Evolutionary conservation across 108 stramenopile species (phyloP).

Genomic region (Schizochytrium sp.): DNA sequence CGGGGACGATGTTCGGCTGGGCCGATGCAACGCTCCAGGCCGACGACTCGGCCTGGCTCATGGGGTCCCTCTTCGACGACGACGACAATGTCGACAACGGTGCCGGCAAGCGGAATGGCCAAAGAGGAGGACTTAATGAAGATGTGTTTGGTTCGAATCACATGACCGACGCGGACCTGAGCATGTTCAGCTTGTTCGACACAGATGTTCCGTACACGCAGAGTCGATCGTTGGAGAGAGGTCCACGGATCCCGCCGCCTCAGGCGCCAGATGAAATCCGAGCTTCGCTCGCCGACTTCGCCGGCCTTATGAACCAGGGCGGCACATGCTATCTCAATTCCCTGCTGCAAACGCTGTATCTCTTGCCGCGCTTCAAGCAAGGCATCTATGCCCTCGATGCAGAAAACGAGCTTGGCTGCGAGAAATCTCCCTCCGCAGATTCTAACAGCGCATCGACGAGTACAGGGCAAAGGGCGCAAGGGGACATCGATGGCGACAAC

Average conservation of each 20-base stretch:
- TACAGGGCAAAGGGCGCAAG: background rate
- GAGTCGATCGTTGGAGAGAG: background rate
- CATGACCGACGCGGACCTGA: no score
- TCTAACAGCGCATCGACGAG: no score
- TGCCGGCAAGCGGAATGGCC: no score
- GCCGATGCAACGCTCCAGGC: no score
- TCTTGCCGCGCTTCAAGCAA: background rate
- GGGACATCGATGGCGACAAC: background rate
- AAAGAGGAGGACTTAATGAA: no score
- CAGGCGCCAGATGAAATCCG: background rate
- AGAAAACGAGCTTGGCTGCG: background rate
- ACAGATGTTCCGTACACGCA: no score
- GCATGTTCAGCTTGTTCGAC: no score
- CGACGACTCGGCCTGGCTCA: no score
- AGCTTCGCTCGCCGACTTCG: background rate
- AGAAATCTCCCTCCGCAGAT: background rate
- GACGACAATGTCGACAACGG: no score
- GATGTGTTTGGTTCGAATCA: no score
- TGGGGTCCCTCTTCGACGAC: no score
- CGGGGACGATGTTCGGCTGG: no score
- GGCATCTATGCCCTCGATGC: background rate
- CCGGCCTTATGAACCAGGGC: constrained; percentile 18
- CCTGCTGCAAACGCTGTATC: background rate
- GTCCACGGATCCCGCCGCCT: background rate
- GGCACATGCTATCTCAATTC: constrained; percentile 27